Percentiles rank a stretch among this genome's conserved stretches.
Evolutionary conservation across 306 rosid species (phyloP).

Genomic region (Coriaria nepalensis): DNA sequence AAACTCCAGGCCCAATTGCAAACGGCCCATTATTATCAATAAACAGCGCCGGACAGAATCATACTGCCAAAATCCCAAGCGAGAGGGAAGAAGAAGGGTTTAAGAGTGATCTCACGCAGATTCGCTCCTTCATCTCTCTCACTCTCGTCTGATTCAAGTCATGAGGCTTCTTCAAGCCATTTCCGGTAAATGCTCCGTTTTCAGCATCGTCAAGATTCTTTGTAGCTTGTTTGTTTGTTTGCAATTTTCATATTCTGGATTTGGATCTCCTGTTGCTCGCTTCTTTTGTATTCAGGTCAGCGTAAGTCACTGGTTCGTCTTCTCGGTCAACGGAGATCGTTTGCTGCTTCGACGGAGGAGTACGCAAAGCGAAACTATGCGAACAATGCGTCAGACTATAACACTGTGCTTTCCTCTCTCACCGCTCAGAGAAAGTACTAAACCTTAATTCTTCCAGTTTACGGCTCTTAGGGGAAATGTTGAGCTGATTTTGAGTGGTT

Average conservation of each 20-base stretch:
- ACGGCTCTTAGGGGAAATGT: neutral
- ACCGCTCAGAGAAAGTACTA: conserved; percentile 46
- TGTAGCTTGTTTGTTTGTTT: too few relatives aligned
- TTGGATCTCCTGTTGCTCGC: neutral
- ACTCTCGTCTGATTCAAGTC: conserved; percentile 5
- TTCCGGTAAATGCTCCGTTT: conserved; percentile 17
- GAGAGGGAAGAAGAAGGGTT: conserved; percentile 15
- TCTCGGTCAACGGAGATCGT: conserved; percentile 39
- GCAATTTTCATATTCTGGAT: too few relatives aligned
- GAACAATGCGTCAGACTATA: conserved; percentile 61
- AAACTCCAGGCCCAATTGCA: too few relatives aligned
- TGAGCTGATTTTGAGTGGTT: neutral
- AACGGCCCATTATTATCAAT: too few relatives aligned
- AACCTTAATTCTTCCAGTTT: neutral
- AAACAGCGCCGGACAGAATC: neutral
- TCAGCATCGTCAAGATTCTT: too few relatives aligned
- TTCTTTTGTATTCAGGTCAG: conserved; percentile 23
- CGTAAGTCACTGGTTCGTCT: conserved; percentile 30
- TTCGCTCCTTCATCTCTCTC: conserved; percentile 1
- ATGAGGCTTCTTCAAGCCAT: conserved; percentile 60
- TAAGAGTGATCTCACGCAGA: conserved; percentile 7
- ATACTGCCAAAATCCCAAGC: neutral
- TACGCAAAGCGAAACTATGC: conserved; percentile 68
- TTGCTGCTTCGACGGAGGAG: conserved; percentile 38
- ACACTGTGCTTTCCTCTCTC: conserved; percentile 57